Conservation (phyloP, 2,329 filamentous ascomycete genomes). For the Neoscytalidium dimidiatum region DNA sequence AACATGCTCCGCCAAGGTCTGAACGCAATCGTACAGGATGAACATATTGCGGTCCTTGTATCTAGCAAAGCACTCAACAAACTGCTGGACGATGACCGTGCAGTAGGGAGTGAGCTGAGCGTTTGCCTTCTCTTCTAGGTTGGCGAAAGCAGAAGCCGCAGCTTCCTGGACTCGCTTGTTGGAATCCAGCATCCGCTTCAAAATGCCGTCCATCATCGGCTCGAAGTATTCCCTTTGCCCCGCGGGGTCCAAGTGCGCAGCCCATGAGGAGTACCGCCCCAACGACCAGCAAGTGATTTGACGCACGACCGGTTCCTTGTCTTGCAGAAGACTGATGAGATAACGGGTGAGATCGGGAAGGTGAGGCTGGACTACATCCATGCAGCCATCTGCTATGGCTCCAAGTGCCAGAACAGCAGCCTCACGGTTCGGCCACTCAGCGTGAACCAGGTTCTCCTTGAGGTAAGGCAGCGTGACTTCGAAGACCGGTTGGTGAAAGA, state of each 20-base stretch:
- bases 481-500: slow-evolving; percentile 87
- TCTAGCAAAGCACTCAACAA: slow-evolving; percentile 85
- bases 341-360: slow-evolving; percentile 89
- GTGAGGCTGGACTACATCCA: slow-evolving; percentile 85
- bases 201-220: slow-evolving; percentile 94
- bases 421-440: slow-evolving; percentile 89
- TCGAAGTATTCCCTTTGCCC: slow-evolving; percentile 81
- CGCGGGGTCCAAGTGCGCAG: slow-evolving; percentile 69
- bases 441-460: slow-evolving; percentile 82
- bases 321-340: slow-evolving; percentile 80
- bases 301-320: slow-evolving; percentile 84
- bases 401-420: slow-evolving; percentile 92
- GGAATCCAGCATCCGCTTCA: slow-evolving; percentile 90
- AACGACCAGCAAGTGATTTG: slow-evolving; percentile 99
- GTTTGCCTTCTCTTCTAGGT: slow-evolving; percentile 90
- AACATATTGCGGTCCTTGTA: slow-evolving; percentile 99
- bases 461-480: slow-evolving; percentile 90
- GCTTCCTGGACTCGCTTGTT: slow-evolving; percentile 99
- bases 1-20: slow-evolving; percentile 91
- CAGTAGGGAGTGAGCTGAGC: slow-evolving; percentile 81
- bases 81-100: slow-evolving; percentile 86
- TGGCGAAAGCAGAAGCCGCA: slow-evolving; percentile 92
- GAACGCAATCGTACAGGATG: slow-evolving; percentile 96
- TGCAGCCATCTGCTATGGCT: slow-evolving; percentile 92
- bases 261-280: slow-evolving; percentile 91